A percentile compares a stretch with the other conserved stretches of the same genome.
These are phyloP conservation scores for Diddensiella santjacobensis DNA, from an alignment of 805 yeast genomes.

Conservation along the genomic window DNA sequence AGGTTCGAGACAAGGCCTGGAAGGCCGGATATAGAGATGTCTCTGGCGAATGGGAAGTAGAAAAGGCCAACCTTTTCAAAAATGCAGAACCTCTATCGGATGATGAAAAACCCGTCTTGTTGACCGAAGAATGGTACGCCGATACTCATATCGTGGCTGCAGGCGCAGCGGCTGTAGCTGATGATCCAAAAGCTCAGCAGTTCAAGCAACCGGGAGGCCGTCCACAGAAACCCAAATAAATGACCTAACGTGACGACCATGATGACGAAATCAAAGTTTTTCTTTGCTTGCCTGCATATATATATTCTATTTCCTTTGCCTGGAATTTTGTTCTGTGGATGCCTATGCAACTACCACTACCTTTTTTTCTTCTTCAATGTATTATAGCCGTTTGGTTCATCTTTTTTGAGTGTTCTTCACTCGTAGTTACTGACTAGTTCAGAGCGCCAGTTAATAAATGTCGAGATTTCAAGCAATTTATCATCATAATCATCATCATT, in stretches of 20 bases:
- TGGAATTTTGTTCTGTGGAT: too few relatives aligned
- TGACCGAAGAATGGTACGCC: conserved; percentile 23
- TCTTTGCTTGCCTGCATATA: too few relatives aligned
- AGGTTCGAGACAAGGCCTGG: conserved; percentile 48
- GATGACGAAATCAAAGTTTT: background rate
- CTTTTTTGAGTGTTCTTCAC: too few relatives aligned
- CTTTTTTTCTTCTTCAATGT: too few relatives aligned
- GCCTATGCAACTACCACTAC: too few relatives aligned
- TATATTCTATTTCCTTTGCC: too few relatives aligned
- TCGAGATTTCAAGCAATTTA: too few relatives aligned
- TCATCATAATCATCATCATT: background rate
- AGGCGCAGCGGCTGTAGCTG: conserved; percentile 8
- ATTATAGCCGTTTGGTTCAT: too few relatives aligned
- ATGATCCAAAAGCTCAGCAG: background rate
- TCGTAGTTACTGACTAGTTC: too few relatives aligned
- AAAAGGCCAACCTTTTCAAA: conserved; percentile 65
- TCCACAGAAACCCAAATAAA: background rate
- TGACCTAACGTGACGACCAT: conserved; percentile 1
- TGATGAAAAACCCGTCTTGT: conserved; percentile 23
- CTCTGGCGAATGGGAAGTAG: conserved; percentile 66
- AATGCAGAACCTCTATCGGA: conserved; percentile 52
- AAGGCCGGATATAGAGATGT: conserved; percentile 75
- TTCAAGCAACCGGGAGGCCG: background rate
- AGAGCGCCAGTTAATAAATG: too few relatives aligned
- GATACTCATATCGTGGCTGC: conserved; percentile 9